These are phyloP conservation scores for Plasmopara halstedii DNA, from an alignment of 352 stramenopile species.

Conservation along the genomic window DNA sequence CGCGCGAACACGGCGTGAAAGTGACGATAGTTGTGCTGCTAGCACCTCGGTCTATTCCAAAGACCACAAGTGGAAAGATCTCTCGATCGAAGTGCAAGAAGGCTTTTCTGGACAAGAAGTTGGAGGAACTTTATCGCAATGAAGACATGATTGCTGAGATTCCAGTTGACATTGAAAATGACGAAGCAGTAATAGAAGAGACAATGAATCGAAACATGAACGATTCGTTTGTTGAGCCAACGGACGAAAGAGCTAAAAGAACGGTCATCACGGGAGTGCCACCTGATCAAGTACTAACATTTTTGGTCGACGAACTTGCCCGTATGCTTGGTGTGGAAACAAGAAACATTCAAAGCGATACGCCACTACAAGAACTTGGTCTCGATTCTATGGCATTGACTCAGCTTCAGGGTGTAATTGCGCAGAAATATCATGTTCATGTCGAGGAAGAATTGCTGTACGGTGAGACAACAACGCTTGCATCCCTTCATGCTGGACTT, in stretches of 20 bases:
- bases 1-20: constrained; percentile 76
- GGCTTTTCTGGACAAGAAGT: constrained; percentile 47
- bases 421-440: constrained; percentile 83
- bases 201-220: constrained; percentile 21
- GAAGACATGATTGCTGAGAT: constrained; percentile 66
- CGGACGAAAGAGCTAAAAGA: constrained; percentile 11
- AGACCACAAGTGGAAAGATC: constrained; percentile 99
- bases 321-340: constrained; percentile 48
- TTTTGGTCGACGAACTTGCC: constrained; percentile 52
- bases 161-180: constrained; percentile 27
- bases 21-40: constrained; percentile 90
- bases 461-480: constrained; percentile 77
- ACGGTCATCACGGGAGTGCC: constrained; percentile 45
- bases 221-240: constrained; percentile 7
- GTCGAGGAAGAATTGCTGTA: constrained; percentile 92
- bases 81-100: constrained; percentile 84
- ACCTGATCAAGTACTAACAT: constrained; percentile 44
- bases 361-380: constrained; percentile 62
- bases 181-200: constrained; percentile 25
- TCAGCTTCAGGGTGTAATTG: constrained; percentile 92
- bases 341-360: constrained; percentile 36
- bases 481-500: constrained; percentile 68
- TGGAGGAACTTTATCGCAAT: constrained; percentile 70
- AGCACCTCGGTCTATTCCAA: constrained; percentile 89
- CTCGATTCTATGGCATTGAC: constrained; percentile 93